phyloP scores from a whole-genome alignment of 352 stramenopile genomes.

The Pythium coloratum region DNA sequence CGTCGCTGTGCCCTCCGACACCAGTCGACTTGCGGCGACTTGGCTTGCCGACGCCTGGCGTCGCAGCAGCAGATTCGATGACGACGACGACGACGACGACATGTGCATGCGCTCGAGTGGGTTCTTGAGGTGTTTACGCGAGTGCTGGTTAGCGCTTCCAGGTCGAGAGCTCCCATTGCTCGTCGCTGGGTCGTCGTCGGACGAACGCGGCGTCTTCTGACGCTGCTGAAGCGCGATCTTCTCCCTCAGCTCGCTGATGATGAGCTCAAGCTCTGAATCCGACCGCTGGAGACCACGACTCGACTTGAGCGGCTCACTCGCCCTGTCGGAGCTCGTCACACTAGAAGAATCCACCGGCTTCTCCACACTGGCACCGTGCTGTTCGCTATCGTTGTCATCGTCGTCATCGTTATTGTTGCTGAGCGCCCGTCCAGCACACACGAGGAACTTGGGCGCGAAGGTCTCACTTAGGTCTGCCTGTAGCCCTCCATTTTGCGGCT shows the following conservation, averaged over 20 bases:
- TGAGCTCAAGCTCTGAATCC: constrained; percentile 66
- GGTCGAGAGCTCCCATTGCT: neutral
- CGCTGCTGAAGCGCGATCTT: constrained; percentile 51
- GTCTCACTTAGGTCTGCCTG: no score
- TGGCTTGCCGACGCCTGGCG: constrained; percentile 26
- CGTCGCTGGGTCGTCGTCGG: constrained; percentile 13
- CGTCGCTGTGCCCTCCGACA: constrained; percentile 21
- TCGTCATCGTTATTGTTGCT: constrained; percentile 18
- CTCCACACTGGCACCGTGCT: neutral
- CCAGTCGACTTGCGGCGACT: constrained; percentile 15
- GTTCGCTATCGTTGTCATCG: neutral
- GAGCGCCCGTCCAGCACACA: constrained; percentile 18
- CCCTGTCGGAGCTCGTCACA: no score
- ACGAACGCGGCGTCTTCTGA: neutral
- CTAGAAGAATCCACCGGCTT: neutral
- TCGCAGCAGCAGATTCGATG: constrained; percentile 12
- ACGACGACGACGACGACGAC: constrained; percentile 4
- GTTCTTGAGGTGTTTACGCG: constrained; percentile 62
- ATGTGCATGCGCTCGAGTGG: constrained; percentile 51
- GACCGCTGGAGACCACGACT: constrained; percentile 31
- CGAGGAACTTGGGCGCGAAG: constrained; percentile 13
- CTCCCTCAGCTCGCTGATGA: constrained; percentile 61
- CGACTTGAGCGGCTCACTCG: neutral
- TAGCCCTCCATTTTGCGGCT: neutral
- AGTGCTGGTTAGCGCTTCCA: constrained; percentile 16